phyloP scores from a whole-genome alignment of 2,329 filamentous ascomycete genomes.

The Davidsoniella virescens region DNA sequence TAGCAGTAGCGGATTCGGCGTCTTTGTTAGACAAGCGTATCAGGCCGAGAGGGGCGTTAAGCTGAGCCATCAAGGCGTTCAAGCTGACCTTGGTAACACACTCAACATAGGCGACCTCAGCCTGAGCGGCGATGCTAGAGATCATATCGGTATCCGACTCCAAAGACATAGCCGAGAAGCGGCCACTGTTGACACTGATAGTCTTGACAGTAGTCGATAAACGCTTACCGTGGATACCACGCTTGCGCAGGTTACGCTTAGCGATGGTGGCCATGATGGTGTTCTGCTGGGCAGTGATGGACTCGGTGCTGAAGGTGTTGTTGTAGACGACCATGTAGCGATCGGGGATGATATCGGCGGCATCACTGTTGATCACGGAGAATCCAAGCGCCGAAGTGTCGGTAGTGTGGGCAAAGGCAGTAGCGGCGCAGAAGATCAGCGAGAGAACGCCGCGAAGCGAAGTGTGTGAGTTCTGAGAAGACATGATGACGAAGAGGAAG shows the following conservation, averaged over 20 bases:
- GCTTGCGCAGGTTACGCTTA: slow-evolving; percentile 41
- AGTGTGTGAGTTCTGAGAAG: slow-evolving; percentile 7
- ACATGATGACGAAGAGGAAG: slow-evolving; percentile 14
- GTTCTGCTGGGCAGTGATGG: slow-evolving; percentile 33
- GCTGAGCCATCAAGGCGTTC: slow-evolving; percentile 31
- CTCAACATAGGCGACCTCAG: slow-evolving; percentile 37
- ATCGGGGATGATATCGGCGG: slow-evolving; percentile 34
- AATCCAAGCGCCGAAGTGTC: slow-evolving; percentile 22
- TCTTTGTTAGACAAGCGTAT: slow-evolving; percentile 33
- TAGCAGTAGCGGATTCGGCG: slow-evolving; percentile 17
- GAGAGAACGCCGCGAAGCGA: slow-evolving; percentile 15
- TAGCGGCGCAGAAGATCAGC: slow-evolving; percentile 33
- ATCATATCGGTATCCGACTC: slow-evolving; percentile 36
- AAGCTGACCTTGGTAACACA: slow-evolving; percentile 33
- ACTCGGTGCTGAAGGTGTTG: slow-evolving; percentile 30
- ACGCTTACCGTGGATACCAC: slow-evolving; percentile 28
- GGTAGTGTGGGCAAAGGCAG: slow-evolving; percentile 16
- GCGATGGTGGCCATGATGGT: slow-evolving; percentile 32
- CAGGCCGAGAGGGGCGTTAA: slow-evolving; percentile 36
- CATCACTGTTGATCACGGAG: slow-evolving; percentile 33
- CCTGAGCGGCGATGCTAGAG: slow-evolving; percentile 29
- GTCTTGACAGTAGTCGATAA: slow-evolving; percentile 32
- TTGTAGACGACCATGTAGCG: slow-evolving; percentile 52
- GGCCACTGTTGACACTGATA: slow-evolving; percentile 27
- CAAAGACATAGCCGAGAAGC: slow-evolving; percentile 37